Base-by-base conservation (phyloP, 768 basidiomycete genomes). In the Leccinellum albellum region DNA sequence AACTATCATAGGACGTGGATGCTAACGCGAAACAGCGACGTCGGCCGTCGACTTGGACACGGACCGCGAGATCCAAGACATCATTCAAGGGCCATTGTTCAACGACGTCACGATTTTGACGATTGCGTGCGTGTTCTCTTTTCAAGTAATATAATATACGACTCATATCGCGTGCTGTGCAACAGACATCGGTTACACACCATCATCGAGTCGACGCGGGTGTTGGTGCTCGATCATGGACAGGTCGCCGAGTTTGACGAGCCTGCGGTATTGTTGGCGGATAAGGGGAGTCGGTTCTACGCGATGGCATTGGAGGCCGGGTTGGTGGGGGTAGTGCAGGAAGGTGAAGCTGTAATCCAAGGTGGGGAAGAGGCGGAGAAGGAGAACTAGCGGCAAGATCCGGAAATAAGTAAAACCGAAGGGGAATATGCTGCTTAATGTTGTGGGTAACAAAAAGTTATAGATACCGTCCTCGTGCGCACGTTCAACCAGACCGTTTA, bases 1-100 rank as follows among this genome's bases (percentile, higher is more conserved):
- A 6, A n/a, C 28, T 28, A 28, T 28, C 28, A 28, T 28, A 6
- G 46, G 24, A 6, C 4, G 2, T 23, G 10, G 10, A 42, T 50
- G 31, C 32, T 56, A 46, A 53, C 50, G 13, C 17, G 48, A 20
- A 29, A 55, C 58, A 89, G 90, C 92, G 3, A 95, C 92, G 6
- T 91, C 87, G 35, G 91, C 92, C 20, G 91, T 95, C 50, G 94
- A 95, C 70, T 75, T 94, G 32, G 91, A 95, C 66, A 95, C 93
- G 9, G 94, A 96, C 68, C 81, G 81, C 56, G 88, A 88, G 28
- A 90, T 95, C 60, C 94, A 97, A 75, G 85, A 86, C 12, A 93
- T 94, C 60, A 89, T 96, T 47, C 81, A 85, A 26, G 91, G 93
- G 7, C 81, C 86, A 4, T 81, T 87, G 29, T 96, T 95, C 67